Conservation (phyloP, 495 filamentous ascomycete genomes). For the Aspergillus wentii region DNA sequence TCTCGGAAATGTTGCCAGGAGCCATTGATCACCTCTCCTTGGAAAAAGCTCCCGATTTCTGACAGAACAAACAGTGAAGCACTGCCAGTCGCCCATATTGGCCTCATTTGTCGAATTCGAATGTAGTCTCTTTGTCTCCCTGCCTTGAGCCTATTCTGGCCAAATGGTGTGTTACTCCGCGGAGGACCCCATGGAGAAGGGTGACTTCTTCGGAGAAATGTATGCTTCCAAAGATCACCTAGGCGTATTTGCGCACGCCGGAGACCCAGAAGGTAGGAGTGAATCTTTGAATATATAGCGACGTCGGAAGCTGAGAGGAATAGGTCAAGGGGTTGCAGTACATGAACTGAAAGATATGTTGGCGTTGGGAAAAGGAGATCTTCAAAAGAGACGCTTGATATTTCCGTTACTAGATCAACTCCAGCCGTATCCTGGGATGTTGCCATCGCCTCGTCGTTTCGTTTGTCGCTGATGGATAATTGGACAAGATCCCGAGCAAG, state of each 20-base stretch:
- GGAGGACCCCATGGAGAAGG: constrained; percentile 63
- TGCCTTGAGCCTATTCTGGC: constrained; percentile 47
- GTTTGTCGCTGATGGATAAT: constrained; percentile 50
- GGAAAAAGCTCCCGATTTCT: constrained; percentile 79
- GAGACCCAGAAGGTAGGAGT: constrained; percentile 80
- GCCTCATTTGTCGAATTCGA: constrained; percentile 62
- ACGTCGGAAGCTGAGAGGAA: constrained; percentile 75
- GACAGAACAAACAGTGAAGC: constrained; percentile 83
- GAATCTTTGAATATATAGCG: constrained; percentile 71
- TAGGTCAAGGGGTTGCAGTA: constrained; percentile 78
- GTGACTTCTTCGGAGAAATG: constrained; percentile 67
- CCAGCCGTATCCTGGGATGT: constrained; percentile 35
- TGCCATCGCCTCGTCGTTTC: constrained; percentile 16
- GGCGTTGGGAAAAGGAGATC: constrained; percentile 80
- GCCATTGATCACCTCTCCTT: constrained; percentile 79
- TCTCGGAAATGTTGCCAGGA: constrained; percentile 61
- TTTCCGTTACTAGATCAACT: constrained; percentile 15
- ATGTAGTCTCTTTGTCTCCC: constrained; percentile 54
- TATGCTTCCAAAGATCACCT: constrained; percentile 79
- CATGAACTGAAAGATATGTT: constrained; percentile 62
- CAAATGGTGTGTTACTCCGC: constrained; percentile 53
- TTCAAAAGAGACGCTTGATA: constrained; percentile 53
- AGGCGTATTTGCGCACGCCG: constrained; percentile 78
- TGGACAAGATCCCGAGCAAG: constrained; percentile 72
- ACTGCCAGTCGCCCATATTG: constrained; percentile 79